Evolutionary conservation across 305 asterid species (phyloP), one percentile per base, ranked within the genome.

Genomic region (Caryopteris hybrid): DNA sequence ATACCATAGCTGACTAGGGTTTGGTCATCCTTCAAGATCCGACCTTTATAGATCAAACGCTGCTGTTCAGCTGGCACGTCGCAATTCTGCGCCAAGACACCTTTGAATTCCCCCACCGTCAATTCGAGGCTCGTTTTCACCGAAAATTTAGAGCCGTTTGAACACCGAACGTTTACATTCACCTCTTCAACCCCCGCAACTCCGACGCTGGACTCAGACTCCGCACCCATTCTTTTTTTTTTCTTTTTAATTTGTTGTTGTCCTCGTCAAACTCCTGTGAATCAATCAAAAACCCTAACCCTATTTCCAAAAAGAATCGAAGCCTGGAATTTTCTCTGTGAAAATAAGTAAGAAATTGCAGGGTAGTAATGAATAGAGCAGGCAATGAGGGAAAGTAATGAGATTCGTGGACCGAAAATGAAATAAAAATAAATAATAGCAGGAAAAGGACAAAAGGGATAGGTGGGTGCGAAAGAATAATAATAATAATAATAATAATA

Each of bases 21-120:
- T 77, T 82, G 90, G 75, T 88, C 92, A 50, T 88, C 92, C 85
- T 88, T 88, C 70, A 88, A 69, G 83, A 88, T 81, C 81, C 93
- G 88, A 8, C 96, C 96, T 34, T 86, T 88, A 66, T 84, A 88
- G 75, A 86, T 86, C 83, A 88, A 53, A 67, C 91, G 82, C 86
- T 86, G 96, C 71, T 84, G 90, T 23, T 82, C 84, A 56, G 92
- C 78, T 3, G 96, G 88, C 18, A 88, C 84, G 56, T 88, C 96
- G 71, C 88, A 79, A 53, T 69, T 86, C 77, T 69, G 86, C 17
- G 89, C 85, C 79, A 86, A 46, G 6, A 79, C 46, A 6, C 66
- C 76, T 62, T 86, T 88, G 76, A 88, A 88, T 55, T 78, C 86
- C 42, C 58, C 70, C 12, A 88, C 91, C 64, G 79, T 79, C 43